A percentile compares a stretch with the other conserved stretches of the same genome.
Conservation (phyloP, 768 basidiomycete species). For the Suillus subaureus region DNA sequence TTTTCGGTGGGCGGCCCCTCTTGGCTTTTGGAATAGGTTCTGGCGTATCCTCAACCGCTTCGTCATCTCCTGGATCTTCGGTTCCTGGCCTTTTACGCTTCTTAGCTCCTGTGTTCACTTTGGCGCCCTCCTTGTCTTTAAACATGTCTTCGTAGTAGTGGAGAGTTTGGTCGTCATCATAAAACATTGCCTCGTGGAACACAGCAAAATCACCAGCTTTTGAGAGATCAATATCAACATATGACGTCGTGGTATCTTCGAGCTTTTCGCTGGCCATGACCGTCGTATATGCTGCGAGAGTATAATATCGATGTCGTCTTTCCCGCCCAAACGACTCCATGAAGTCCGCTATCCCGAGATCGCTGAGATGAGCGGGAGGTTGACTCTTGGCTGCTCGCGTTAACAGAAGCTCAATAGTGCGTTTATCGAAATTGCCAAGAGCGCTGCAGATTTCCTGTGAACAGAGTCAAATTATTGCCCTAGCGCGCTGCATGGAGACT, state of each 20-base stretch:
- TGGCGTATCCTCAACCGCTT: conserved; percentile 18
- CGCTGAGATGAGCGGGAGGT: conserved; percentile 71
- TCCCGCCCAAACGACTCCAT: conserved; percentile 87
- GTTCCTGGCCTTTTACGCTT: conserved; percentile 33
- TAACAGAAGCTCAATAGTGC: conserved; percentile 82
- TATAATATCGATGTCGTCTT: conserved; percentile 84
- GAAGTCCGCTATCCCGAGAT: conserved; percentile 67
- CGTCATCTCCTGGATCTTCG: conserved; percentile 28
- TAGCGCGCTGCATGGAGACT: conserved; percentile 7
- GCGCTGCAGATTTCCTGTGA: conserved; percentile 62
- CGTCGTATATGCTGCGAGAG: conserved; percentile 64
- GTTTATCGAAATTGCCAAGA: conserved; percentile 73
- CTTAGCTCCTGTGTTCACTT: conserved; percentile 13
- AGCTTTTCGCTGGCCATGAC: conserved; percentile 69
- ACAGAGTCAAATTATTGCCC: conserved; percentile 11
- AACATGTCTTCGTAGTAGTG: conserved; percentile 51
- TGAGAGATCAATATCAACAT: conserved; percentile 48
- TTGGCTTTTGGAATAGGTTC: conserved; percentile 39
- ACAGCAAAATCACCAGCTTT: conserved; percentile 57
- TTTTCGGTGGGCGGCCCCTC: conserved; percentile 53
- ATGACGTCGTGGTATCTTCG: conserved; percentile 48
- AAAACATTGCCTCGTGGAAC: conserved; percentile 55
- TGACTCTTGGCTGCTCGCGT: conserved; percentile 62
- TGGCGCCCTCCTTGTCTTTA: conserved; percentile 33
- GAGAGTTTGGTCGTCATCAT: conserved; percentile 44